Evolutionary conservation across 1,139 yeast genomes (phyloP), one percentile per base, ranked within the genome.

Genomic region (Martiniozyma asiatica): DNA sequence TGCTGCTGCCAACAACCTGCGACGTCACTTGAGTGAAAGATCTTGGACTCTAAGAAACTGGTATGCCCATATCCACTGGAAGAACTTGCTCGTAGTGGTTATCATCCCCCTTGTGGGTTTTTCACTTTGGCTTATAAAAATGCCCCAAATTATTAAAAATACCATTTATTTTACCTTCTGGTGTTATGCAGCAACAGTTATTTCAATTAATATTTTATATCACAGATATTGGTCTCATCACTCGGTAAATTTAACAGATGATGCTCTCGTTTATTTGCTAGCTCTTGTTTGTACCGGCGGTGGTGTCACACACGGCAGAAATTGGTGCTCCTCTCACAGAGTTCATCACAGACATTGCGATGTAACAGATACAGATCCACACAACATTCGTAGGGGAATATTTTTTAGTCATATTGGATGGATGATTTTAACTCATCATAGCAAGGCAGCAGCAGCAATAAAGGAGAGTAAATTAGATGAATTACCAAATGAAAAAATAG

Each of bases 341-440:
- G 80, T 80, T 0, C 85, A 77, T 48, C 85, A 77, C 45, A 66
- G 74, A 34, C 72, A 71, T 61, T 44, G 79, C 40, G 81, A 75
- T 40, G 27, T 43, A 8, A 70, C 79, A 0, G 81, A 74, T 35
- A 57, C 61, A 27, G 85, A 77, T 47, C 85, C 87, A 0, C 76
- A 73, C 43, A 68, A 68, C 47, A 67, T 65, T 34, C 65, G 73
- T 44, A 58, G 71, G 38, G 81, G 80, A 6, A 59, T 69, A 26
- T 47, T 57, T 29, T 73, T 67, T 64, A 67, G 73, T 29, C 82
- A 74, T 48, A 58, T 71, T 49, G 81, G 82, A 1, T 74, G 82
- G 79, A 55, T 72, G 36, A 44, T 74, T 14, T 53, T 67, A 27
- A 65, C 63, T 36, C 78, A 77, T 12, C 71, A 73, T 10, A 50